Percentiles rank a stretch among this genome's conserved stretches.
These are phyloP conservation scores for Chloromonas sp. DNA, from an alignment of 163 green algal genomes.

Conservation along the genomic window DNA sequence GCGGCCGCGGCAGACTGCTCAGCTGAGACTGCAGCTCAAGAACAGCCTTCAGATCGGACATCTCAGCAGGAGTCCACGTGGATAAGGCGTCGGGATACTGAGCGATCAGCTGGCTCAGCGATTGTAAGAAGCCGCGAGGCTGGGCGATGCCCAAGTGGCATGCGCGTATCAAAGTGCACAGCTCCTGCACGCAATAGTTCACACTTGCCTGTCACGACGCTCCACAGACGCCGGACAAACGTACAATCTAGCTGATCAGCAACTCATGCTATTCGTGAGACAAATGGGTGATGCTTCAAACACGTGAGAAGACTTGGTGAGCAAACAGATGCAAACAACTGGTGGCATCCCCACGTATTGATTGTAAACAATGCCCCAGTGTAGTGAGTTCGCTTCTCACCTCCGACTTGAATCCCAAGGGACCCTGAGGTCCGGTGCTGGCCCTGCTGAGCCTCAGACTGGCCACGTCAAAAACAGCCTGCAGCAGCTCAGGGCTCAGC, in stretches of 20 bases:
- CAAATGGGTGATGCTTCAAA: too few species aligned
- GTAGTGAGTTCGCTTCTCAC: not conserved
- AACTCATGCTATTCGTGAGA: not conserved
- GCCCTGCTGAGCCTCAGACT: conserved; percentile 35
- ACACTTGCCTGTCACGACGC: not conserved
- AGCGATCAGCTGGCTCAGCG: conserved; percentile 28
- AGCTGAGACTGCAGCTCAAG: not conserved
- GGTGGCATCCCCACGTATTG: too few species aligned
- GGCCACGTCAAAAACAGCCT: conserved; percentile 42
- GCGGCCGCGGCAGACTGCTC: too few species aligned
- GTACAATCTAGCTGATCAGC: not conserved
- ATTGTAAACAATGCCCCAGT: not conserved
- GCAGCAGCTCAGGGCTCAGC: conserved; percentile 41
- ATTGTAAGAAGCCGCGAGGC: conserved; percentile 40
- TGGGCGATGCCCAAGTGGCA: conserved; percentile 36
- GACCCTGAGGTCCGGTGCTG: conserved; percentile 11
- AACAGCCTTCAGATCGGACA: conserved; percentile 30
- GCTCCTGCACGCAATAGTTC: conserved; percentile 17
- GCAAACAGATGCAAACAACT: not conserved
- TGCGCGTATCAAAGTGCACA: conserved; percentile 53
- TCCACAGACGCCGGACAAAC: conserved; percentile 1
- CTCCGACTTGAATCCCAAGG: conserved; percentile 40
- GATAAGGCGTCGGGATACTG: conserved; percentile 24
- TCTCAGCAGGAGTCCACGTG: conserved; percentile 37
- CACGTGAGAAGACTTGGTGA: not conserved